These are phyloP conservation scores for Herpetospermum pedunculosum DNA, from an alignment of 306 rosid genomes.

Conservation along the genomic window DNA sequence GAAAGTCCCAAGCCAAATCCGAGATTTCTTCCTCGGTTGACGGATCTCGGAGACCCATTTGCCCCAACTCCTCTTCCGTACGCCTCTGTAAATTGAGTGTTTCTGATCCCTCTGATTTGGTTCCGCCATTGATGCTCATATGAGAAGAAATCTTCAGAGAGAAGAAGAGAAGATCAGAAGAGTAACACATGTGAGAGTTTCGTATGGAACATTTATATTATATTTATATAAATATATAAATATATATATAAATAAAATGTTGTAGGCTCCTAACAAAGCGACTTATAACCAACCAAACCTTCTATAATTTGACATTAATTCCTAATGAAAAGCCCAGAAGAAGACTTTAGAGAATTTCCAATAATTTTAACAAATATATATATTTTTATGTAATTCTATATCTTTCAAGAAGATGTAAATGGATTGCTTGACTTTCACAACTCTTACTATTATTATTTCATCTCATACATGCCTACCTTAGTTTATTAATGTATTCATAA, in stretches of 20 bases:
- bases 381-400: not conserved
- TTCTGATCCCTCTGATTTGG: not conserved
- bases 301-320: conserved; percentile 2
- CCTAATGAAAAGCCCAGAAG: not conserved
- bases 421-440: not conserved
- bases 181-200: conserved; percentile 3
- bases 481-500: not conserved
- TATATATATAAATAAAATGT: not conserved
- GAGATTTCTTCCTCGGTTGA: conserved; percentile 18
- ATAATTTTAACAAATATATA: not conserved
- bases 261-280: conserved; percentile 5
- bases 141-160: not conserved
- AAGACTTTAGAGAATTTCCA: not conserved
- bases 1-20: conserved; percentile 21
- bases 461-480: not conserved
- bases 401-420: not conserved
- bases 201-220: not conserved
- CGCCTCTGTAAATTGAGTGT: conserved; percentile 14
- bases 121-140: conserved; percentile 2
- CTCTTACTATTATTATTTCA: not conserved
- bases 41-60: conserved; percentile 24
- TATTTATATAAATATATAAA: not conserved
- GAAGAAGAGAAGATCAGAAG: not conserved
- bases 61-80: conserved; percentile 18
- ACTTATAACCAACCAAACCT: conserved; percentile 12